Percentiles rank a stretch among this genome's conserved stretches.
Conservation (phyloP, 2,329 filamentous ascomycete species). For the Xylogone sp. region DNA sequence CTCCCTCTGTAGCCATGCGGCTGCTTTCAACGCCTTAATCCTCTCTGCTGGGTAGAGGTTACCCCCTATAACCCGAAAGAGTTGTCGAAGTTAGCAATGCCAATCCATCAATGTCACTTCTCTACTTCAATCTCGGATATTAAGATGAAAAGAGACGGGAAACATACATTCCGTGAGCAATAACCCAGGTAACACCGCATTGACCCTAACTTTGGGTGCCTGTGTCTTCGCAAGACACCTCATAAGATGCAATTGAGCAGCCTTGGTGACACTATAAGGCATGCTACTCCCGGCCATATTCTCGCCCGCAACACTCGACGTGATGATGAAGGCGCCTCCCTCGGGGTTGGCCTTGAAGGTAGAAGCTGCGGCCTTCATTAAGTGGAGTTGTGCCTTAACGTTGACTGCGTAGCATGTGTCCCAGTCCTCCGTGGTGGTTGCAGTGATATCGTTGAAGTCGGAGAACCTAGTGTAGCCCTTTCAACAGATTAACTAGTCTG, state of each 20-base stretch:
- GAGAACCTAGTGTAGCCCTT: conserved; percentile 27
- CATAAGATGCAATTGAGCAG: conserved; percentile 57
- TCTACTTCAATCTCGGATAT: no score
- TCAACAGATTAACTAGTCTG: neutral
- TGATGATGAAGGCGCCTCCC: conserved; percentile 60
- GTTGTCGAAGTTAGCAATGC: neutral
- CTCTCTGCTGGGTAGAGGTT: conserved; percentile 45
- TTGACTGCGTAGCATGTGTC: conserved; percentile 55
- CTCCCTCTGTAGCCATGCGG: conserved; percentile 50
- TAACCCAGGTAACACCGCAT: conserved; percentile 61
- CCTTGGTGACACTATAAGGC: conserved; percentile 36
- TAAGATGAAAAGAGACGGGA: no score
- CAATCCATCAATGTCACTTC: neutral
- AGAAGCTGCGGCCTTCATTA: conserved; percentile 53
- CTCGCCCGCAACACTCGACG: conserved; percentile 54
- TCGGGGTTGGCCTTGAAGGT: conserved; percentile 59
- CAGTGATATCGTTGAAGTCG: conserved; percentile 17
- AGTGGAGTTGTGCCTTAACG: conserved; percentile 49
- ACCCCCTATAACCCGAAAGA: conserved; percentile 35
- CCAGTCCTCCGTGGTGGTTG: conserved; percentile 20
- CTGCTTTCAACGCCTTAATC: conserved; percentile 44
- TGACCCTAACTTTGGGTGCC: conserved; percentile 59
- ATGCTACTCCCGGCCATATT: conserved; percentile 17
- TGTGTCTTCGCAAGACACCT: conserved; percentile 60
- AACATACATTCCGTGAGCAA: conserved; percentile 61